Conservation (phyloP, 73 alveolate genomes). For the Symbiodinium natans region DNA sequence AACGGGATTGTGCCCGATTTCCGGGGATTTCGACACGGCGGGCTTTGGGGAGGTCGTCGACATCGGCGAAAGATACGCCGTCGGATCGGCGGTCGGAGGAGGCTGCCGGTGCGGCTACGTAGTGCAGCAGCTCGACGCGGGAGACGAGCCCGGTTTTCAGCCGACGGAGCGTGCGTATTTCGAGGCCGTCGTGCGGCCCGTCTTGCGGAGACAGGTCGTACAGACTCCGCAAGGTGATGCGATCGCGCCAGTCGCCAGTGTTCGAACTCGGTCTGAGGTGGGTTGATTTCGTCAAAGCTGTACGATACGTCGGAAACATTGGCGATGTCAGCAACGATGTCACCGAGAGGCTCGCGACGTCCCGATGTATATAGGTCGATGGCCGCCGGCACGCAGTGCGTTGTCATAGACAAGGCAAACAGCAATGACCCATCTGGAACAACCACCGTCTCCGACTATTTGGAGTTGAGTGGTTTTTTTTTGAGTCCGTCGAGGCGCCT, state of each 20-base stretch:
- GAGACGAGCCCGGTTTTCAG: neutral
- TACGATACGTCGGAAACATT: neutral
- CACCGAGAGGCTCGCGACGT: neutral
- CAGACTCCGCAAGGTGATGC: neutral
- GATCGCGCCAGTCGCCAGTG: no score
- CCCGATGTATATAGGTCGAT: neutral
- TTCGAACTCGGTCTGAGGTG: neutral
- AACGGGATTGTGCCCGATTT: neutral
- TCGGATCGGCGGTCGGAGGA: neutral
- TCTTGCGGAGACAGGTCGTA: neutral
- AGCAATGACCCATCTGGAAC: neutral
- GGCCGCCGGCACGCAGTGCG: neutral
- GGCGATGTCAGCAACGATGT: constrained; percentile 1
- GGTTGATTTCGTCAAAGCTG: neutral
- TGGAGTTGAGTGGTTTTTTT: constrained; percentile 14
- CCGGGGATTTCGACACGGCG: neutral
- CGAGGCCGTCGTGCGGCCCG: neutral
- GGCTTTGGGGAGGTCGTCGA: constrained; percentile 8
- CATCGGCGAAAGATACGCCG: neutral
- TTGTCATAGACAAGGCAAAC: neutral
- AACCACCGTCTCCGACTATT: neutral
- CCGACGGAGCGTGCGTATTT: neutral
- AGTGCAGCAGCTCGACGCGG: neutral
- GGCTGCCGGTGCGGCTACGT: neutral
- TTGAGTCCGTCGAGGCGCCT: neutral